These are phyloP conservation scores for Podochytrium sp. DNA, from an alignment of 192 early-diverging fungal species.

Conservation along the genomic window DNA sequence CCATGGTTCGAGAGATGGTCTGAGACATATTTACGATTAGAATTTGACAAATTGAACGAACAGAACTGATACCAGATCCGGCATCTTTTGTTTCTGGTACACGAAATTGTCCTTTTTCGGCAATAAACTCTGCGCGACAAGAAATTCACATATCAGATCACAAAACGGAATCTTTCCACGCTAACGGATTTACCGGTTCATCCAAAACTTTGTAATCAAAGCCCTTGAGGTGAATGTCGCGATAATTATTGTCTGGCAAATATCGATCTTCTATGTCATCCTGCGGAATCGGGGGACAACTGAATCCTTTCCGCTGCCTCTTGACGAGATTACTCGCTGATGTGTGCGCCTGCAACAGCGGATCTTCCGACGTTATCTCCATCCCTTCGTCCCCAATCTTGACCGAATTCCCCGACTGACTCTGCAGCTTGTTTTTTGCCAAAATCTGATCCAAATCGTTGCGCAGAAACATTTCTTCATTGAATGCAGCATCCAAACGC, in stretches of 20 bases:
- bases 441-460: constrained; percentile 22
- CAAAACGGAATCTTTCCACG: too few relatives aligned
- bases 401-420: constrained; percentile 4
- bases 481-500: neutral
- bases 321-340: neutral
- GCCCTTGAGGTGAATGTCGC: constrained; percentile 35
- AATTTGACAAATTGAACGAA: neutral
- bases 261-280: constrained; percentile 1
- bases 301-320: neutral
- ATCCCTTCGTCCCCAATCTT: neutral
- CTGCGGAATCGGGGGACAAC: neutral
- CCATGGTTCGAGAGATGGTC: constrained; percentile 31
- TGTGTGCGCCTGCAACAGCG: constrained; percentile 42
- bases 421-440: constrained; percentile 11
- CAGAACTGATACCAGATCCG: constrained; percentile 3
- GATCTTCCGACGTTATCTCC: constrained; percentile 33
- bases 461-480: constrained; percentile 11
- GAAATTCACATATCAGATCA: neutral
- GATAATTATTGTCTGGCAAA: constrained; percentile 31
- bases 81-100: constrained; percentile 5
- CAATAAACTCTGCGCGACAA: neutral
- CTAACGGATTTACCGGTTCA: constrained; percentile 34
- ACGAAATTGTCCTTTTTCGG: neutral
- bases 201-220: constrained; percentile 40
- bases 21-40: neutral